Evolutionary conservation across 1,139 yeast genomes (phyloP), one percentile per base, ranked within the genome.

Genomic region (Kurtzmaniella quercitrusa): DNA sequence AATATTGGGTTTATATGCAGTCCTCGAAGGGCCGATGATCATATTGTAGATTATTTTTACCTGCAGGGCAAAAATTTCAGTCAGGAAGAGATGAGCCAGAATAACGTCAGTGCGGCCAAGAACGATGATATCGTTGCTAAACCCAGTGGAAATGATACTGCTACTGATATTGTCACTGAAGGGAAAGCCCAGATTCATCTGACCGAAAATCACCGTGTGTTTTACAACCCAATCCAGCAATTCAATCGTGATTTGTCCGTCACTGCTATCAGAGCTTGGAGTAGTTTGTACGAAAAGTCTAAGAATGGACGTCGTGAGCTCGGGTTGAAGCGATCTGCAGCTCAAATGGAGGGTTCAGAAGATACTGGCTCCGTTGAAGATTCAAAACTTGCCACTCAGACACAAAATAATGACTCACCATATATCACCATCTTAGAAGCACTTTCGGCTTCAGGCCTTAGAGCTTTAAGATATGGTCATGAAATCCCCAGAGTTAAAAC

Each of bases 141-240:
- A 7, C 9, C 33, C 15, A n/a, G 33, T n/a, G 12, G 33, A 28
- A 28, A n/a, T n/a, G n/a, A n/a, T n/a, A n/a, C 34, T 14, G 16
- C 18, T 52, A 23, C 56, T 21, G 68, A 65, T 38, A 78, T 57
- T 59, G 71, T 71, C 40, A 63, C 76, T 12, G 98, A 91, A 61
- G 98, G 98, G 2, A 69, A 75, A 46, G 96, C 97, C 5, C 76
- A 80, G 23, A 82, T 91, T 43, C 69, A 88, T 39, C 84, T 85
- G 46, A 93, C 95, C 4, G 78, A 83, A 56, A 78, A 80, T 54
- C 84, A 84, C 47, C 84, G 83, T 52, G 98, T 93, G 9, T 93
- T 93, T 58, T 93, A 94, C 67, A 93, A 93, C 59, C 98, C 95
- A 5, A 87, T 93, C 47, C 99, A 93, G 63, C 98, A 91, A 63